phyloP scores from a whole-genome alignment of 2,329 filamentous ascomycete genomes.

The Apiospora sp. region DNA sequence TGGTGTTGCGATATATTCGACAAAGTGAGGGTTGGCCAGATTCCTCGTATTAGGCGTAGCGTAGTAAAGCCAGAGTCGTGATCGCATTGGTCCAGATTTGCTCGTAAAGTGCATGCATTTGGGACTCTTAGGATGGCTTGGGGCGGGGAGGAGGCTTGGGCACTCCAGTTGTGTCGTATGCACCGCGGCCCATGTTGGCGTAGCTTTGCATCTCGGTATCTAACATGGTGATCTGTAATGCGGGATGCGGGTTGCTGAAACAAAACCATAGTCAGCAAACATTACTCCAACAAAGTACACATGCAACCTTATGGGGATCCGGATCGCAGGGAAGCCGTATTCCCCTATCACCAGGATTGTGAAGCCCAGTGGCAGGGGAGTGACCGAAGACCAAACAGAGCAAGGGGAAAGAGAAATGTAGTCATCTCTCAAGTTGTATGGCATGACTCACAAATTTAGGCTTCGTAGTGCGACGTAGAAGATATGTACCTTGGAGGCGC shows the following conservation, averaged over 20 bases:
- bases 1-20: constrained; percentile 16
- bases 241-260: constrained; percentile 20
- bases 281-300: neutral
- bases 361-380: constrained; percentile 24
- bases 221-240: constrained; percentile 35
- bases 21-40: constrained; percentile 16
- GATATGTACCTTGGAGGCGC: constrained; percentile 29
- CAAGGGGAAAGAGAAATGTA: constrained; percentile 1
- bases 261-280: constrained; percentile 24
- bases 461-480: constrained; percentile 39
- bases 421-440: constrained; percentile 35
- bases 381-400: constrained; percentile 26
- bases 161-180: constrained; percentile 46
- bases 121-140: constrained; percentile 41
- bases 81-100: constrained; percentile 20
- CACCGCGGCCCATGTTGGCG: constrained; percentile 46
- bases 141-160: constrained; percentile 45
- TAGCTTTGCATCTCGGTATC: constrained; percentile 38
- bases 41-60: constrained; percentile 23
- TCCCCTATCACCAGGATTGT: neutral
- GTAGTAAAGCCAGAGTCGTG: constrained; percentile 2
- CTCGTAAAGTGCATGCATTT: neutral
- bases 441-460: constrained; percentile 44
- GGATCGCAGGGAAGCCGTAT: neutral
- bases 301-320: neutral